These are phyloP conservation scores for Chloranthus sessilifolius DNA, from an alignment of 164 flowering plant species.

Conservation along the genomic window DNA sequence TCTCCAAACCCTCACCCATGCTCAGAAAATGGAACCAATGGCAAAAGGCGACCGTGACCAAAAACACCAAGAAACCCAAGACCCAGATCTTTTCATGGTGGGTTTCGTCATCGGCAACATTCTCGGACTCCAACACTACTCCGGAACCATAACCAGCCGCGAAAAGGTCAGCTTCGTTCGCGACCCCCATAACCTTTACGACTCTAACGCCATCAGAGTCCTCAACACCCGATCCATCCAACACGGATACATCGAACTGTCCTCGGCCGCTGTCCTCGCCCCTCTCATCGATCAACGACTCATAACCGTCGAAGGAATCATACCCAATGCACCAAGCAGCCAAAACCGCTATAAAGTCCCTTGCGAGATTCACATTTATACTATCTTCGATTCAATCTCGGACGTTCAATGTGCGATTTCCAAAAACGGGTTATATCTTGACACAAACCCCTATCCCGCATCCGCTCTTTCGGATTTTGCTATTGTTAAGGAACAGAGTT, in stretches of 20 bases:
- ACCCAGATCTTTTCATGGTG: conserved; percentile 43
- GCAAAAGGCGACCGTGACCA: too few species aligned
- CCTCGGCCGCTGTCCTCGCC: conserved; percentile 49
- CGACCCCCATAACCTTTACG: conserved; percentile 61
- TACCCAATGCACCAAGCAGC: conserved; percentile 37
- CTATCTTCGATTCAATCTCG: conserved; percentile 27
- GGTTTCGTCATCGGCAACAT: conserved; percentile 68
- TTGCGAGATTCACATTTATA: conserved; percentile 69
- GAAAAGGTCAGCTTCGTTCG: conserved; percentile 83
- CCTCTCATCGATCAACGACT: conserved; percentile 49
- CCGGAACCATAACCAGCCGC: conserved; percentile 55
- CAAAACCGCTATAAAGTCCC: conserved; percentile 33
- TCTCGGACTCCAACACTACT: conserved; percentile 62
- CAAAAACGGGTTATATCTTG: conserved; percentile 41
- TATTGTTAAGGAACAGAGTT: conserved; percentile 43
- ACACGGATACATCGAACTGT: conserved; percentile 70
- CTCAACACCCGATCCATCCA: conserved; percentile 46
- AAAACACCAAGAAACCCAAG: too few species aligned
- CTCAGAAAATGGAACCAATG: too few species aligned
- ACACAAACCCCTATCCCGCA: conserved; percentile 27
- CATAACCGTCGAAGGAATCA: conserved; percentile 54
- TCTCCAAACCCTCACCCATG: too few species aligned
- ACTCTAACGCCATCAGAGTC: conserved; percentile 74
- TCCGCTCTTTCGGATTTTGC: conserved; percentile 54
- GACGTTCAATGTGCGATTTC: conserved; percentile 27